Evolutionary conservation across 2,329 filamentous ascomycete genomes (phyloP).

Genomic region (Trichophyton schoenleinii): DNA sequence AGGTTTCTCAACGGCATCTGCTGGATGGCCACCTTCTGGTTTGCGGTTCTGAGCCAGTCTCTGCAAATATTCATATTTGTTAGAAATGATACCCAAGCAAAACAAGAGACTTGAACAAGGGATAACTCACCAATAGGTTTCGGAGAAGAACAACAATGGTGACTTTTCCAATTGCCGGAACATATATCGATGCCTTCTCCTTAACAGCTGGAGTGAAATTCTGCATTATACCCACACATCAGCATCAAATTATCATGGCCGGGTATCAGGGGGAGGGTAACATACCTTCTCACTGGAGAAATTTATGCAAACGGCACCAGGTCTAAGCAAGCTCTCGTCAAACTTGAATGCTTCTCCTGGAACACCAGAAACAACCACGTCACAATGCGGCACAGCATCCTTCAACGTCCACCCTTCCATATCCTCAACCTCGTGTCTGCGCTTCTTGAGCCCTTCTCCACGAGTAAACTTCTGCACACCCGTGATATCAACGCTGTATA

Average conservation of each 20-base stretch:
- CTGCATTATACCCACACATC: conserved; percentile 21
- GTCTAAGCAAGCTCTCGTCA: conserved; percentile 65
- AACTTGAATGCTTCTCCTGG: conserved; percentile 84
- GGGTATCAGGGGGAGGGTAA: neutral
- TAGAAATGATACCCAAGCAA: conserved; percentile 3
- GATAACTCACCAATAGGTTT: conserved; percentile 64
- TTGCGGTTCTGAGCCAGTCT: conserved; percentile 34
- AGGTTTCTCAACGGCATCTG: conserved; percentile 29
- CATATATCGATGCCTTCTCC: conserved; percentile 91
- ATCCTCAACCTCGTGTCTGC: conserved; percentile 74
- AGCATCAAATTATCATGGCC: neutral
- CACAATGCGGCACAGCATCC: conserved; percentile 72
- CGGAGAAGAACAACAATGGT: conserved; percentile 84
- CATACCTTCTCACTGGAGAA: conserved; percentile 75
- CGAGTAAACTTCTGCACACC: conserved; percentile 87
- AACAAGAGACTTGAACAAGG: neutral
- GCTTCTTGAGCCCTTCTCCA: conserved; percentile 73
- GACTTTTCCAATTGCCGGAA: conserved; percentile 93
- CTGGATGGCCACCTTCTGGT: conserved; percentile 29
- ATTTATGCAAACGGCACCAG: conserved; percentile 96
- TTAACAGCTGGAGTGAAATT: conserved; percentile 88
- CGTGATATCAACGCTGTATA: conserved; percentile 88
- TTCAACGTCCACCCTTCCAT: conserved; percentile 68
- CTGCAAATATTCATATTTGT: conserved; percentile 14
- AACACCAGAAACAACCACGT: conserved; percentile 90